Evolutionary conservation across 768 basidiomycete species (phyloP).

Genomic region (Suillus discolor): DNA sequence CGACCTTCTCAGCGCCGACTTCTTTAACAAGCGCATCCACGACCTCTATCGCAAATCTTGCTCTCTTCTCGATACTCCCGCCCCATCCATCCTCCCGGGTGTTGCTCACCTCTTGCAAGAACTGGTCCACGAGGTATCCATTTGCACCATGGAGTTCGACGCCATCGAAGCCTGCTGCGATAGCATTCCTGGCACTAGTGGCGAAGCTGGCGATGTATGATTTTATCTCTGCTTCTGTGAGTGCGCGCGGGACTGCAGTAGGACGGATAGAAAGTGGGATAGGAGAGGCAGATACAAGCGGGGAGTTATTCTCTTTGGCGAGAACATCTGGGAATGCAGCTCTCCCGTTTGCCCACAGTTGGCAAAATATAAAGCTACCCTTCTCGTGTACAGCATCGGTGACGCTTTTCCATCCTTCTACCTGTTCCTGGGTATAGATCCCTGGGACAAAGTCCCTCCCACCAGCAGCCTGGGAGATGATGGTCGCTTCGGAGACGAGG

Average conservation of each 20-base stretch:
- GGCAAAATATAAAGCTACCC: slow-evolving; percentile 43
- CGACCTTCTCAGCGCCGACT: slow-evolving; percentile 46
- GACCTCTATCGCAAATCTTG: slow-evolving; percentile 48
- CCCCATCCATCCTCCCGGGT: slow-evolving; percentile 52
- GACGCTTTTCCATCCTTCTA: slow-evolving; percentile 55
- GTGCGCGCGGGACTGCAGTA: slow-evolving; percentile 35
- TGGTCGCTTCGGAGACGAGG: slow-evolving; percentile 48
- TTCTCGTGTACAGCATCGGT: slow-evolving; percentile 46
- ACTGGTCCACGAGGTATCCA: slow-evolving; percentile 42
- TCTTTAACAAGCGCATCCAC: slow-evolving; percentile 42
- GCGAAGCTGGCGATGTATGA: slow-evolving; percentile 48
- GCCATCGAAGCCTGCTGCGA: slow-evolving; percentile 66
- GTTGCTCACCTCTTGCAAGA: slow-evolving; percentile 42
- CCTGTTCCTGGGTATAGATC: slow-evolving; percentile 52
- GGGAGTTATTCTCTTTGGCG: slow-evolving; percentile 18
- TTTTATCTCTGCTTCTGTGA: slow-evolving; percentile 46
- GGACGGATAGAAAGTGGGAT: slow-evolving; percentile 16
- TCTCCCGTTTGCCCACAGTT: slow-evolving; percentile 55
- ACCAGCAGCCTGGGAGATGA: slow-evolving; percentile 34
- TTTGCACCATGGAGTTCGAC: slow-evolving; percentile 41
- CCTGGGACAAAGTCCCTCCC: slow-evolving; percentile 45
- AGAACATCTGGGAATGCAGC: slow-evolving; percentile 25
- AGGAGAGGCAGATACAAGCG: slow-evolving; percentile 28
- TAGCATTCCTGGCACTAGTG: slow-evolving; percentile 53
- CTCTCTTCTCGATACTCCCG: slow-evolving; percentile 50